Evolutionary conservation across 2,329 filamentous ascomycete genomes (phyloP), one percentile per base, ranked within the genome.

Genomic region (Trichoderma simmonsii): DNA sequence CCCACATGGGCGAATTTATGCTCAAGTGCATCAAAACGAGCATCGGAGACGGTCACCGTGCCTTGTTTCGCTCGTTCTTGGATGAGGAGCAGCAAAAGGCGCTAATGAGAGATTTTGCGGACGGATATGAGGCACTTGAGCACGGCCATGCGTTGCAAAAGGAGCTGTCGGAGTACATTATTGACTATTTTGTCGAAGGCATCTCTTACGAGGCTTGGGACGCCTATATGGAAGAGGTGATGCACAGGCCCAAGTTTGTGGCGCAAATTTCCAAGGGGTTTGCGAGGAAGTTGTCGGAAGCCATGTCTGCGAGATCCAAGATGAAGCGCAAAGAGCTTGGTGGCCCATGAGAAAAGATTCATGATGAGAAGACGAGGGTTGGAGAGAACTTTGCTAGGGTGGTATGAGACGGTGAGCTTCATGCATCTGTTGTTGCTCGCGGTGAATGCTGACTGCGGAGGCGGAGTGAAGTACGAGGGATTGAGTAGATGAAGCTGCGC

Each of bases 31-130:
- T 81, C 62, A 69, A 77, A 51, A 75, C 76, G 5, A 74, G 76
- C 57, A 80, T 81, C 12, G 75, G 75, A 4, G 77, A 81, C 68
- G 77, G 78, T 4, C 80, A 82, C 65, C 77, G 80, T 8, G 79
- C 79, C 4, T 73, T 82, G n/a, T 77, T 75, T 60, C 79, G 78
- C 14, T 77, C 77, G 4, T 68, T 72, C 7, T 60, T 54, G 3
- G 79, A 81, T 34, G 65, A 75, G n/a, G 74, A 62, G 7, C 74
- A 75, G n/a, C 80, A 82, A 70, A 76, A 75, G 64, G 54, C 71
- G 2, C 72, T 79, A n/a, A 81, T 79, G 74, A 59, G 75, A 14
- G 78, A 80, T 73, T 82, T 82, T 75, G 80, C 80, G 8, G 78
- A 81, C 32, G 80, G 75, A 7, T 82, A 78, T 70, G 80, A 82